Conservation (phyloP, 2,329 filamentous ascomycete species). For the Exutisphaerella laricina region DNA sequence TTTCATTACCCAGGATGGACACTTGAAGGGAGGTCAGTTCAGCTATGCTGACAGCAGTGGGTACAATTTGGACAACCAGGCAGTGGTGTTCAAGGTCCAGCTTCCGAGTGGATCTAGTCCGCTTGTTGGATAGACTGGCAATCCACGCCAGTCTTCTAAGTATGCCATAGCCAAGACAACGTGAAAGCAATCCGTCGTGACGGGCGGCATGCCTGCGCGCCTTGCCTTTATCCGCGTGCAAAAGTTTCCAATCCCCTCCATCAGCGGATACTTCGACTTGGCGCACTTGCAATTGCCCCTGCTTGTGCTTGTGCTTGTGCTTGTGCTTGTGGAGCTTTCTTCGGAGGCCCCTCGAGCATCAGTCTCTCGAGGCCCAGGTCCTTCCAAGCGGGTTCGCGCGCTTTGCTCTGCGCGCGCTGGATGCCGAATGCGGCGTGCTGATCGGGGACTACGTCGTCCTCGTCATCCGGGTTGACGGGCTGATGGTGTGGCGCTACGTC, state of each 20-base stretch:
- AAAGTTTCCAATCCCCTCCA: too few relatives aligned
- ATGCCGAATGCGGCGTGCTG: slow-evolving; percentile 86
- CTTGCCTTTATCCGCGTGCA: too few relatives aligned
- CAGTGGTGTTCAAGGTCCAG: slow-evolving; percentile 56
- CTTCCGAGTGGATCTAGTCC: slow-evolving; percentile 36
- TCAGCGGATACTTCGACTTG: too few relatives aligned
- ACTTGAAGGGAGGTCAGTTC: slow-evolving; percentile 53
- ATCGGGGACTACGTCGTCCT: slow-evolving; percentile 82
- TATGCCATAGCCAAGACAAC: too few relatives aligned
- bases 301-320: too few relatives aligned
- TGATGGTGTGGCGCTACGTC: slow-evolving; percentile 75
- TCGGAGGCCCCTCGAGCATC: slow-evolving; percentile 57
- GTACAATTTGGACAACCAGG: slow-evolving; percentile 56
- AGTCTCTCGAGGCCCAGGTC: slow-evolving; percentile 68
- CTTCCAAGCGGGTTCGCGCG: slow-evolving; percentile 68
- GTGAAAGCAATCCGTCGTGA: too few relatives aligned
- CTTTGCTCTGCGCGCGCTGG: slow-evolving; percentile 68
- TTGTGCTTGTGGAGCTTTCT: slow-evolving; percentile 19
- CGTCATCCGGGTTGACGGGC: slow-evolving; percentile 76
- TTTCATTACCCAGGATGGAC: slow-evolving; percentile 67
- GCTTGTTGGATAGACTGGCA: slow-evolving; percentile 18
- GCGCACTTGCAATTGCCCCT: too few relatives aligned
- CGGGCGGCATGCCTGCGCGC: too few relatives aligned
- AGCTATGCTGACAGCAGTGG: slow-evolving; percentile 54
- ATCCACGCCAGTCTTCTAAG: too few relatives aligned